These are phyloP conservation scores for Eucalyptus cloeziana DNA, from an alignment of 345 rosid species.

Conservation along the genomic window DNA sequence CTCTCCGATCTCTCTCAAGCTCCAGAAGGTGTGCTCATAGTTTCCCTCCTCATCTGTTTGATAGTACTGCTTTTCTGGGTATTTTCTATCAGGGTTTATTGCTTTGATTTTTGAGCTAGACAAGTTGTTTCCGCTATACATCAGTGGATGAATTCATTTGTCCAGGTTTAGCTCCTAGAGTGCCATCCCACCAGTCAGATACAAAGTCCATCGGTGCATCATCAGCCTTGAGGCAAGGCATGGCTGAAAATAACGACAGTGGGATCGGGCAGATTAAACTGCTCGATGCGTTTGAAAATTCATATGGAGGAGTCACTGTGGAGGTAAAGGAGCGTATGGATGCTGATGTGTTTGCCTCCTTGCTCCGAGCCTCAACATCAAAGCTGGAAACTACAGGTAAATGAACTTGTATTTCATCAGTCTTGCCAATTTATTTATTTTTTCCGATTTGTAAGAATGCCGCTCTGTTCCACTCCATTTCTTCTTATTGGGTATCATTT, in stretches of 20 bases:
- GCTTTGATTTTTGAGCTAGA: not conserved
- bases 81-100: not conserved
- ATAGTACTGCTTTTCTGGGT: not conserved
- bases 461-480: not conserved
- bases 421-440: not conserved
- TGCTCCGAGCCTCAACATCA: conserved; percentile 36
- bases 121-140: too few relatives aligned
- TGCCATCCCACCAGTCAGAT: not conserved
- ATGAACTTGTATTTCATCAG: not conserved
- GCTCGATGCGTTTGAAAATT: conserved; percentile 21
- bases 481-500: not conserved
- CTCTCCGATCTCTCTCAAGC: too few relatives aligned
- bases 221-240: not conserved
- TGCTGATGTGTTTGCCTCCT: conserved; percentile 9
- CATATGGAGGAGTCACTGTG: conserved; percentile 35
- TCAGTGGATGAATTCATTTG: not conserved
- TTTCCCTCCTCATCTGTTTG: not conserved
- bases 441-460: not conserved
- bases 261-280: conserved; percentile 5
- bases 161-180: not conserved
- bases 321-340: conserved; percentile 29
- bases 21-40: too few relatives aligned
- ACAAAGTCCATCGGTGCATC: not conserved
- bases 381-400: conserved; percentile 43
- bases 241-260: not conserved